phyloP scores from a whole-genome alignment of 495 filamentous ascomycete species.

The Penicillium angulare region DNA sequence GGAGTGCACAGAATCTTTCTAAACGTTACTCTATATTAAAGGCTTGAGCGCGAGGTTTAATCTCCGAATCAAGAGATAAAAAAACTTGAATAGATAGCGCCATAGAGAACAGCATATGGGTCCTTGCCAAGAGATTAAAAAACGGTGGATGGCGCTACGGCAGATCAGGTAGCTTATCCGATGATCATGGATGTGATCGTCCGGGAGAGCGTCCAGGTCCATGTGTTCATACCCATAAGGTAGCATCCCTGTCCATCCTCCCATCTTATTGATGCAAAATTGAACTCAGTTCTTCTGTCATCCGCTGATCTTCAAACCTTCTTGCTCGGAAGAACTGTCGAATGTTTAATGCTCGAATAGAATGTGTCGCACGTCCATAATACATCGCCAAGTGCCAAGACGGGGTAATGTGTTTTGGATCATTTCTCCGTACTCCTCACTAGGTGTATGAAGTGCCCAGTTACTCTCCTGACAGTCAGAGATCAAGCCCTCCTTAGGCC shows the following conservation, averaged over 20 bases:
- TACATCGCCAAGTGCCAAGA: conserved; percentile 7
- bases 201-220: not conserved
- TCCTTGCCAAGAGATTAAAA: not conserved
- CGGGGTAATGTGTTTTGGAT: conserved; percentile 8
- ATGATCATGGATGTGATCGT: conserved; percentile 6
- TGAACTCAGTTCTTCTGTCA: not conserved
- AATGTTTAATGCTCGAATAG: not conserved
- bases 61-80: too few relatives aligned
- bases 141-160: not conserved
- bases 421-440: not conserved
- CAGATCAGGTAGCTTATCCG: not conserved
- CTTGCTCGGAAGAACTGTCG: not conserved
- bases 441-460: not conserved
- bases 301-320: conserved; percentile 7
- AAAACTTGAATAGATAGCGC: conserved; percentile 1
- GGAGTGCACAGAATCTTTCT: too few relatives aligned
- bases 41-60: too few relatives aligned
- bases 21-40: too few relatives aligned
- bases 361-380: not conserved
- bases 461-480: not conserved
- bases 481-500: too few relatives aligned
- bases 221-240: not conserved
- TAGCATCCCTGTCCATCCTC: not conserved
- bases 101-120: not conserved
- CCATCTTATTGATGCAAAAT: conserved; percentile 10